A percentile compares a stretch with the other conserved stretches of the same genome.
phyloP scores from a whole-genome alignment of 805 yeast genomes.

The Suhomyces vadensis region DNA sequence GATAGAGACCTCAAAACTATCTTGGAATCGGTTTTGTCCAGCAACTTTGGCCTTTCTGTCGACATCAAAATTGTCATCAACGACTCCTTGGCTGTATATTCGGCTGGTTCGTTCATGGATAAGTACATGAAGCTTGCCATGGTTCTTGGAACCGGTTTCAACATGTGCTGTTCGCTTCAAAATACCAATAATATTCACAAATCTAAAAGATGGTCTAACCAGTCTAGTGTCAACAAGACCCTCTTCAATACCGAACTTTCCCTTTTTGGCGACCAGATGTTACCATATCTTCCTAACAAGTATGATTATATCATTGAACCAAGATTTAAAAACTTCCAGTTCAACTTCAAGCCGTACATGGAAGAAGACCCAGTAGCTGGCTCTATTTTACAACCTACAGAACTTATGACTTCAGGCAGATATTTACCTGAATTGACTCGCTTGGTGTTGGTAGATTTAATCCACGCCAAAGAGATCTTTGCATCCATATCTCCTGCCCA shows the following conservation, averaged over 20 bases:
- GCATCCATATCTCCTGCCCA: constrained; percentile 14
- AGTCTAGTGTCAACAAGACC: constrained; percentile 12
- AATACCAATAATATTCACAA: constrained; percentile 16
- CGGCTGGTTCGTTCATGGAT: constrained; percentile 50
- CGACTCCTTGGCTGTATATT: constrained; percentile 65
- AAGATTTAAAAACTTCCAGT: constrained; percentile 23
- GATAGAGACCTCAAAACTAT: constrained; percentile 43
- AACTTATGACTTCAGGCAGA: constrained; percentile 55
- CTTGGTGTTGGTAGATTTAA: constrained; percentile 39
- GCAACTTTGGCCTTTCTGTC: constrained; percentile 26
- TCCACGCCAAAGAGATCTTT: constrained; percentile 30
- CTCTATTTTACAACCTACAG: constrained; percentile 55
- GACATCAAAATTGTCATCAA: constrained; percentile 52
- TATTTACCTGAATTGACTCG: constrained; percentile 56
- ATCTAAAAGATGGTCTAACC: constrained; percentile 13
- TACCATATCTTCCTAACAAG: constrained; percentile 34
- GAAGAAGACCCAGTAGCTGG: constrained; percentile 22
- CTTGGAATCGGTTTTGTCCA: constrained; percentile 34
- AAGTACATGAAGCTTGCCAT: constrained; percentile 47
- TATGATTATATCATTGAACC: constrained; percentile 43
- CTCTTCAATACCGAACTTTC: constrained; percentile 57
- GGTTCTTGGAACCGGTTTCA: constrained; percentile 71
- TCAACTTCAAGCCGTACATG: constrained; percentile 33
- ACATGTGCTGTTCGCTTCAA: constrained; percentile 47
- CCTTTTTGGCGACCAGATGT: constrained; percentile 47